phyloP scores from a whole-genome alignment of 495 filamentous ascomycete genomes.

The Podospora pseudopauciseta region DNA sequence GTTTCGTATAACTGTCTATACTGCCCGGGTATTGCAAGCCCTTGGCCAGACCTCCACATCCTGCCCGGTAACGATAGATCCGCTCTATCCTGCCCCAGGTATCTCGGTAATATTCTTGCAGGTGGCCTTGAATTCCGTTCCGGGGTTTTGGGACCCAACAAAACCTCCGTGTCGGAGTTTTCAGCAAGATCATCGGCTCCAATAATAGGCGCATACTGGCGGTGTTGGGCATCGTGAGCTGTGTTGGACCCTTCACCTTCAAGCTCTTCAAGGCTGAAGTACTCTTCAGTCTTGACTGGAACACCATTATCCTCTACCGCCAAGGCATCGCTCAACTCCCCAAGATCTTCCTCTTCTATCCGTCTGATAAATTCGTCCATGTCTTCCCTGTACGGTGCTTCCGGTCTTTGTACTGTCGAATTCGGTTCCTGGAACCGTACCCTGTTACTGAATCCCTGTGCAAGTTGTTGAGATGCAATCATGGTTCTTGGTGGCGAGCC shows the following conservation, averaged over 20 bases:
- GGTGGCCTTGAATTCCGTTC: neutral
- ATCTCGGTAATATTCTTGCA: neutral
- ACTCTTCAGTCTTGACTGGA: neutral
- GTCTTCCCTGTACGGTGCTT: constrained; percentile 23
- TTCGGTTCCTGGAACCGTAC: neutral
- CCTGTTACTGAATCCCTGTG: neutral
- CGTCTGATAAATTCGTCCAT: constrained; percentile 40
- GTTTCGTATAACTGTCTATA: neutral
- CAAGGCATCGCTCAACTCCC: constrained; percentile 4
- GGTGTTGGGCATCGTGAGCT: too few species aligned
- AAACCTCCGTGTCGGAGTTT: neutral
- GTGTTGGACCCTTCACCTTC: too few species aligned
- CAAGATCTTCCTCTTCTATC: constrained; percentile 33
- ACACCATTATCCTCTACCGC: neutral
- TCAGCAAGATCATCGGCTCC: neutral
- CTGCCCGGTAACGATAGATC: neutral
- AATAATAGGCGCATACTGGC: neutral
- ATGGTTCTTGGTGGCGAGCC: neutral
- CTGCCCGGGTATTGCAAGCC: neutral
- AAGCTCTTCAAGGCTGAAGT: neutral
- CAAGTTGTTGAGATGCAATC: neutral
- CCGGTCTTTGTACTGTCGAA: neutral
- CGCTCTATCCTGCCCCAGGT: neutral
- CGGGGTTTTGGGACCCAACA: neutral
- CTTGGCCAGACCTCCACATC: neutral